Evolutionary conservation across 495 filamentous ascomycete genomes (phyloP), one percentile per base, ranked within the genome.

Genomic region (Daldinia decipiens): DNA sequence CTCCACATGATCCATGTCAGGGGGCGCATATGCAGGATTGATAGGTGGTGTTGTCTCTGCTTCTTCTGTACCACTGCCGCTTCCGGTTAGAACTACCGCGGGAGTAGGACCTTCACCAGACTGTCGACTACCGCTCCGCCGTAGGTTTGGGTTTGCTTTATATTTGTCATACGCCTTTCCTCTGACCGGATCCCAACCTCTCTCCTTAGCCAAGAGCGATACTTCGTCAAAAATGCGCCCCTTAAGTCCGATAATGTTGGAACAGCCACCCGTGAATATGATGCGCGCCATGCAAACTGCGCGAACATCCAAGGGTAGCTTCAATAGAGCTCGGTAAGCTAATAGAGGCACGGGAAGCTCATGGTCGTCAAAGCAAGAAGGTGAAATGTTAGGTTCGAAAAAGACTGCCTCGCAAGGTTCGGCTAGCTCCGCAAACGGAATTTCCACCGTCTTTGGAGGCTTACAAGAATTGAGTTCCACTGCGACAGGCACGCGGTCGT

Each of bases 281-380:
- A 99, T 93, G 56, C 95, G 91, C 6, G 93, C 88, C 92, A 98
- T 95, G 78, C 93, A 97, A 8, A 90, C 80, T 0, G 89, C 88
- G 24, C 95, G 89, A 21, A 92, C 87, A 80, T 99, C 95, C 2
- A 94, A 81, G 0, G 94, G 92, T 1, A 97, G 83, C 9, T 87
- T 79, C 2, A 95, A 83, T 4, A 99, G 86, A n/a, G 86, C 82
- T 32, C 86, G 85, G 79, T 97, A 97, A 1, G 94, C 84, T 8
- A 98, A 84, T 8, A 87, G 67, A 31, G 89, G 90, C 0, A 98
- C 77, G 0, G 94, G 87, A 29, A 90, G 85, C 60, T 98, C 93
- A 68, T 99, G 87, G 74, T 98, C 93, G 76, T 99, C 95, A 59
- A 93, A 83, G 56, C 73, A 86, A 73, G 36, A 82, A 66, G 52